Evolutionary conservation across 1,284 basidiomycete genomes (phyloP), one percentile per base, ranked within the genome.

Genomic region (Pseudozyma sp.): DNA sequence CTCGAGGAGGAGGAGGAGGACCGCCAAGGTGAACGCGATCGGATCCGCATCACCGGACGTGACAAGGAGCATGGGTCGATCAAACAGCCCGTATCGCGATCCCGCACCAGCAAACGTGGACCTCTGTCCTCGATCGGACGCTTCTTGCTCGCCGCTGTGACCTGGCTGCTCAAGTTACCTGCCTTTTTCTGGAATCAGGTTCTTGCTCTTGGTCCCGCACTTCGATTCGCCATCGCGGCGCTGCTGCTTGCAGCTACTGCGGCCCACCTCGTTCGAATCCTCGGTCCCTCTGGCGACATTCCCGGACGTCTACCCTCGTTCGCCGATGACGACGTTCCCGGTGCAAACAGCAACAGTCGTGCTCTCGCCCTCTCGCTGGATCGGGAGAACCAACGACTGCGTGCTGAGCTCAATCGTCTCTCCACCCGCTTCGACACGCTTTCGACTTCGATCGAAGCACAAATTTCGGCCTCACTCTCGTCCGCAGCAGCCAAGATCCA

Each of bases 341-440:
- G 59, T 37, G 24, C 24, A 24, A 39, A 40, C 34, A 39, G 45
- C 45, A 42, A 45, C 24, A 39, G 35, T 14, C 51, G 35, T n/a
- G 16, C 43, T 8, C 19, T 57, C 24, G 39, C 50, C 16, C 24
- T 56, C 39, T 49, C 53, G 14, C 61, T 69, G n/a, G 60, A 68
- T 29, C 53, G 51, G 19, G 70, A 73, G 43, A 67, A 68, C 19
- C 46, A 46, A 31, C 65, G 60, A n/a, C 54, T 73, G 3, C 65
- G 59, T 17, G 48, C 57, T 13, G 65, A 73, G 37, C 33, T 73
- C 40, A 29, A 30, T 2, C 59, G 56, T 40, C 65, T 73, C 35
- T 51, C 52, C 45, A 24, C 49, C 4, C 59, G 61, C 19, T 42
- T 73, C 10, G 65, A 73, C 34, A 43, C 49, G n/a, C 61, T 73